Percentiles rank a stretch among this genome's conserved stretches.
These are phyloP conservation scores for Glarea lozoyensis DNA, from an alignment of 495 filamentous ascomycete genomes.

Conservation along the genomic window DNA sequence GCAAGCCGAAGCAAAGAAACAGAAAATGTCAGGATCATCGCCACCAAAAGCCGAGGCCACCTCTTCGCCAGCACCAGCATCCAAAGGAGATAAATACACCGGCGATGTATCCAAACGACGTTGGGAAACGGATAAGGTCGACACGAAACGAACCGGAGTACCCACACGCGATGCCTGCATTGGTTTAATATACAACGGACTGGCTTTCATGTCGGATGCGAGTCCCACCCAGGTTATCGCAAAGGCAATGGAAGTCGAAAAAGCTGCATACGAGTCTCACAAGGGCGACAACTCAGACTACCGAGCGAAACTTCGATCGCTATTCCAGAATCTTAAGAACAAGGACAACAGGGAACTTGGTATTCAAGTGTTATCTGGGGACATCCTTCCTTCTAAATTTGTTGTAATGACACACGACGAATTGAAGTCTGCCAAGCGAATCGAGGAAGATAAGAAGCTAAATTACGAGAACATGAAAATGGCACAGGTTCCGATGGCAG, in stretches of 20 bases:
- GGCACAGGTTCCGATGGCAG: constrained; percentile 81
- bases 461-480: constrained; percentile 91
- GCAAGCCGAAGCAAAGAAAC: constrained; percentile 41
- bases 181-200: constrained; percentile 83
- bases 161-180: constrained; percentile 68
- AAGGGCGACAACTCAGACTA: constrained; percentile 65
- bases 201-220: constrained; percentile 51
- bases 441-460: constrained; percentile 56
- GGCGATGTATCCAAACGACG: constrained; percentile 72
- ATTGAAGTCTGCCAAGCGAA: constrained; percentile 64
- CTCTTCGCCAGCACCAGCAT: constrained; percentile 29
- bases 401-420: constrained; percentile 70
- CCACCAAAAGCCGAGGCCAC: constrained; percentile 24
- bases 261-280: constrained; percentile 55
- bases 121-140: constrained; percentile 70
- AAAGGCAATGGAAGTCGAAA: constrained; percentile 64
- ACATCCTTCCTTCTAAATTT: constrained; percentile 61
- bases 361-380: constrained; percentile 60
- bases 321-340: constrained; percentile 91
- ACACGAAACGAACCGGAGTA: constrained; percentile 60
- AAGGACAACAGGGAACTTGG: constrained; percentile 74
- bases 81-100: constrained; percentile 46
- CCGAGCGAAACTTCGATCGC: constrained; percentile 75
- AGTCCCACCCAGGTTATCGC: constrained; percentile 48
- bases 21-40: constrained; percentile 28